phyloP scores from a whole-genome alignment of 2,329 filamentous ascomycete species.

The Botrytis byssoidea region DNA sequence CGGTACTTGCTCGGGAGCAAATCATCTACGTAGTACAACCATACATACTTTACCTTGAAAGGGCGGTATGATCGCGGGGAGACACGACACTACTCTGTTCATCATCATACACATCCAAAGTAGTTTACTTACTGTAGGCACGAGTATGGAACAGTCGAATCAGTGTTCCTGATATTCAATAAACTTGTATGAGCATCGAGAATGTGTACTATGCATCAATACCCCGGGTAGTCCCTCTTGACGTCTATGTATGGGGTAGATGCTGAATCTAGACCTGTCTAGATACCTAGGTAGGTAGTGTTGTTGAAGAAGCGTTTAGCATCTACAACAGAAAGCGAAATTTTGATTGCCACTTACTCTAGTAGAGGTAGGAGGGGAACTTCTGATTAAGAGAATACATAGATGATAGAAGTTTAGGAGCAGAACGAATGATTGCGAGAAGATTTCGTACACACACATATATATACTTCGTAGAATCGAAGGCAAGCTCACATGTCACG shows the following conservation, averaged over 20 bases:
- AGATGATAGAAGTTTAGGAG: background rate
- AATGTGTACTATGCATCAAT: background rate
- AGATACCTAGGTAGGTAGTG: background rate
- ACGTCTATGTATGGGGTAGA: background rate
- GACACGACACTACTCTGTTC: background rate
- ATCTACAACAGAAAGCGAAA: background rate
- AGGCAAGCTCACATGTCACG: background rate
- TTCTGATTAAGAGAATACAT: background rate
- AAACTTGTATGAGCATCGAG: background rate
- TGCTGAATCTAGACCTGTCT: background rate
- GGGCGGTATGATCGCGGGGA: conserved; percentile 3
- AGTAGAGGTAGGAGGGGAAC: background rate
- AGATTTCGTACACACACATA: background rate
- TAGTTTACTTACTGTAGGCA: background rate
- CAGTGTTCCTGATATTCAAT: background rate
- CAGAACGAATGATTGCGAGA: background rate
- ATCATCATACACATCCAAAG: background rate
- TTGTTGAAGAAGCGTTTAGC: too few species aligned
- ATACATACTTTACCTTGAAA: background rate
- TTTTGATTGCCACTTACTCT: background rate
- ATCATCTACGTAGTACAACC: background rate
- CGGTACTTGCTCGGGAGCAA: background rate
- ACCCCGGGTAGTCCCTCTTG: background rate
- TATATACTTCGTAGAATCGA: background rate
- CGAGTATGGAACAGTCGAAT: background rate